Evolutionary conservation across 768 basidiomycete species (phyloP).

Genomic region (Termitomyces eurrhizus): DNA sequence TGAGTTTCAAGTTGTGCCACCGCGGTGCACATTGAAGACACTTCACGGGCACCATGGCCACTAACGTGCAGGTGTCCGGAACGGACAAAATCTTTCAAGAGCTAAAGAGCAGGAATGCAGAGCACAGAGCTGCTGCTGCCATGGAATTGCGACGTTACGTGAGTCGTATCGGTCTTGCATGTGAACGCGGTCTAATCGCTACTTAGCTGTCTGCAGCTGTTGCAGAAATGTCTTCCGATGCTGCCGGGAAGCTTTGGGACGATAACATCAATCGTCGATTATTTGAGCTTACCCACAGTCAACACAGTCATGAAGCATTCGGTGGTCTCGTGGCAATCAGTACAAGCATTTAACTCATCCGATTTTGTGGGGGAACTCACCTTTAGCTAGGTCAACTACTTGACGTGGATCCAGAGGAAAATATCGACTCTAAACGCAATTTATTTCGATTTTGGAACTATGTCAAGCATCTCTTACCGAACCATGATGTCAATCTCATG

Average conservation of each 20-base stretch:
- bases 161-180: slow-evolving; percentile 22
- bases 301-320: slow-evolving; percentile 72
- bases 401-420: slow-evolving; percentile 74
- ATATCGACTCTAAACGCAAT: slow-evolving; percentile 74
- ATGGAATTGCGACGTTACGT: slow-evolving; percentile 74
- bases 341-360: slow-evolving; percentile 27
- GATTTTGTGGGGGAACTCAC: slow-evolving; percentile 3
- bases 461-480: slow-evolving; percentile 88
- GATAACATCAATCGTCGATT: slow-evolving; percentile 76
- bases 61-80: slow-evolving; percentile 51
- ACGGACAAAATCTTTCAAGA: slow-evolving; percentile 66
- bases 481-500: slow-evolving; percentile 92
- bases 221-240: slow-evolving; percentile 79
- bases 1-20: not conserved
- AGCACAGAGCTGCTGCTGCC: slow-evolving; percentile 65
- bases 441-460: slow-evolving; percentile 90
- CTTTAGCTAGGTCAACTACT: slow-evolving; percentile 60
- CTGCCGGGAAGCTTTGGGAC: slow-evolving; percentile 80
- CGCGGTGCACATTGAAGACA: not conserved
- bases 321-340: slow-evolving; percentile 89
- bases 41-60: slow-evolving; percentile 47
- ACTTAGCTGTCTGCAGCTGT: slow-evolving; percentile 66
- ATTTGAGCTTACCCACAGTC: slow-evolving; percentile 82
- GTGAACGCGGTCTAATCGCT: slow-evolving; percentile 4
- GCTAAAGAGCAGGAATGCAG: slow-evolving; percentile 60